These are phyloP conservation scores for Botrytis pseudocinerea DNA, from an alignment of 2,329 filamentous ascomycete genomes.

Conservation along the genomic window DNA sequence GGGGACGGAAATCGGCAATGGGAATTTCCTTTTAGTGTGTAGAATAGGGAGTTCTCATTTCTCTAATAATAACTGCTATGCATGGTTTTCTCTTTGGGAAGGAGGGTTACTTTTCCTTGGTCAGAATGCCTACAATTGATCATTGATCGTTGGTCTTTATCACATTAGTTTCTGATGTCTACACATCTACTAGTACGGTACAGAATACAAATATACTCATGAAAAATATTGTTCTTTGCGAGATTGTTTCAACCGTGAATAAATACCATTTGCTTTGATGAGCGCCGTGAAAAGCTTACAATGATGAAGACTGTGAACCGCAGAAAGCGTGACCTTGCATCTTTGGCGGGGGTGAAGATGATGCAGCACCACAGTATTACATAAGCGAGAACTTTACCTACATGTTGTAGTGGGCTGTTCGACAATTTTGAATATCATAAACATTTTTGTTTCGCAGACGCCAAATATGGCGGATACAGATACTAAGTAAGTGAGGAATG, in stretches of 20 bases:
- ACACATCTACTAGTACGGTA: background rate
- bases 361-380: background rate
- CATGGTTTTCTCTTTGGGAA: constrained; percentile 1
- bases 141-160: constrained; percentile 7
- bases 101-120: constrained; percentile 11
- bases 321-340: background rate
- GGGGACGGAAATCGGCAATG: background rate
- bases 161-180: constrained; percentile 15
- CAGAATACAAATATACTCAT: constrained; percentile 7
- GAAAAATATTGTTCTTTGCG: background rate
- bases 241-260: background rate
- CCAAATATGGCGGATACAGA: constrained; percentile 36
- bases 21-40: constrained; percentile 20
- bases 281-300: background rate
- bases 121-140: constrained; percentile 12
- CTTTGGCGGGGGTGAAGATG: background rate
- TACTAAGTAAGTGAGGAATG: constrained; percentile 31
- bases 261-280: background rate
- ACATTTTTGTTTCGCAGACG: constrained; percentile 9
- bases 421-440: constrained; percentile 6
- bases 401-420: constrained; percentile 16
- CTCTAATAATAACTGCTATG: constrained; percentile 12
- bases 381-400: constrained; percentile 14
- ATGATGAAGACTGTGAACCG: background rate
- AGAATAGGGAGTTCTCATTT: constrained; percentile 20